A percentile compares a stretch with the other conserved stretches of the same genome.
Evolutionary conservation across 2,329 filamentous ascomycete genomes (phyloP).

Genomic region (Cryoendolithus antarcticus): DNA sequence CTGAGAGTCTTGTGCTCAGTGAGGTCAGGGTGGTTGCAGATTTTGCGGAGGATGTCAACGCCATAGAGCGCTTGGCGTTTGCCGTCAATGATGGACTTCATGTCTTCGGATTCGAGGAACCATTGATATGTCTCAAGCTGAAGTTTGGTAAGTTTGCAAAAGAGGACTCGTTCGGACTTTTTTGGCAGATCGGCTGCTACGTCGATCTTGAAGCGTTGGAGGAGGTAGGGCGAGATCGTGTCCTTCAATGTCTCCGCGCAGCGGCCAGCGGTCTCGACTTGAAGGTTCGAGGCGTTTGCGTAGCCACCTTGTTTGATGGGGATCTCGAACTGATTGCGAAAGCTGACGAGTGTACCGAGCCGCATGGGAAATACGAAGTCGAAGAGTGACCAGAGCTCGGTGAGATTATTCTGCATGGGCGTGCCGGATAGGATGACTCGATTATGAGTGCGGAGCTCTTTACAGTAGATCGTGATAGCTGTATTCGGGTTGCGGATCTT

Average conservation of each 20-base stretch:
- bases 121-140: slow-evolving; percentile 71
- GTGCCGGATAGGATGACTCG: slow-evolving; percentile 90
- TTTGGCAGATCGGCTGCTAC: slow-evolving; percentile 87
- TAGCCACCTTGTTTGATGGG: slow-evolving; percentile 90
- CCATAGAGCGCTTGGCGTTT: slow-evolving; percentile 74
- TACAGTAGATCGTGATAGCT: slow-evolving; percentile 87
- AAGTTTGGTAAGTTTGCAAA: slow-evolving; percentile 75
- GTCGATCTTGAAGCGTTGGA: slow-evolving; percentile 86
- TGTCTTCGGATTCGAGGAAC: slow-evolving; percentile 73
- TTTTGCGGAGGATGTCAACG: slow-evolving; percentile 84
- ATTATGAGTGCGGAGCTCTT: slow-evolving; percentile 80
- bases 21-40: slow-evolving; percentile 94
- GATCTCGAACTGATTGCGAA: slow-evolving; percentile 82
- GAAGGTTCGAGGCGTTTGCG: slow-evolving; percentile 84
- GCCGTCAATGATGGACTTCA: slow-evolving; percentile 63
- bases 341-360: slow-evolving; percentile 79
- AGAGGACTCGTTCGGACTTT: slow-evolving; percentile 91
- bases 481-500: slow-evolving; percentile 97
- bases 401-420: slow-evolving; percentile 93
- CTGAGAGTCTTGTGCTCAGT: slow-evolving; percentile 52
- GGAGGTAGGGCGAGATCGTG: slow-evolving; percentile 80
- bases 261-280: slow-evolving; percentile 87
- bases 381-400: slow-evolving; percentile 92
- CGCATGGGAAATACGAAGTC: slow-evolving; percentile 98
- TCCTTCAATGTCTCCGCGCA: slow-evolving; percentile 91